Base-by-base conservation (phyloP, 2,329 filamentous ascomycete genomes). In the Fusarium metavorans region DNA sequence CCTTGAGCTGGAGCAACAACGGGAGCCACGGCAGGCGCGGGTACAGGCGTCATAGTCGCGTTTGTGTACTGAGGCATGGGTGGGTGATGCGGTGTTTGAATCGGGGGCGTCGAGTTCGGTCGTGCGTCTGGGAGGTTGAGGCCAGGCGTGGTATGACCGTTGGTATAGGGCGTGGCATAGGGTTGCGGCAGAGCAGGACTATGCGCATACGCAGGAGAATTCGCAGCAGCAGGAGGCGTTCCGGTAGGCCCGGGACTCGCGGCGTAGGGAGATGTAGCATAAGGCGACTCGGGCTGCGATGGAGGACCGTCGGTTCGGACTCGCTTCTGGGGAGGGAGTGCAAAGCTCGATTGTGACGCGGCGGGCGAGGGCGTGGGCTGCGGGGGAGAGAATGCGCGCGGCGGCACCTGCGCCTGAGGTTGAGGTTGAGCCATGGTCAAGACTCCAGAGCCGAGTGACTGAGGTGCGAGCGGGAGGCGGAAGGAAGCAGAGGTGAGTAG, bases 311-410 rank as follows among this genome's bases (percentile, higher is more conserved):
- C 81, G 89, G 92, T 81, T 70, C 81, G 79, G 32, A 80, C 77
- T 78, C 93, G 90, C 85, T 97, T 96, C 68, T 89, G 90, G 18
- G 94, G 92, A 58, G 93, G 93, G 58, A 92, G 89, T 69, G 82
- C 80, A 77, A 83, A 92, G 62, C 83, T 84, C 18, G 87, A 84
- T 73, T 89, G 88, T 35, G 88, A 86, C 25, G 88, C 85, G 59
- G 86, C 88, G 52, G 92, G 91, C 27, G 92, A 92, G 27, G 91
- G 88, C 39, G 88, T 87, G 58, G 88, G 88, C 67, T 90, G 91
- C 34, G 89, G 88, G 75, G 91, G 91, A 71, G 91, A 92, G 82
- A 90, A 94, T 64, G 87, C 84, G 75, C 88, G 87, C 66, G 88
- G 86, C 61, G 88, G 84, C 75, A 82, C 81, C 82, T 83, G 82